phyloP scores from a whole-genome alignment of 495 filamentous ascomycete genomes.

The Daldinia loculata region DNA sequence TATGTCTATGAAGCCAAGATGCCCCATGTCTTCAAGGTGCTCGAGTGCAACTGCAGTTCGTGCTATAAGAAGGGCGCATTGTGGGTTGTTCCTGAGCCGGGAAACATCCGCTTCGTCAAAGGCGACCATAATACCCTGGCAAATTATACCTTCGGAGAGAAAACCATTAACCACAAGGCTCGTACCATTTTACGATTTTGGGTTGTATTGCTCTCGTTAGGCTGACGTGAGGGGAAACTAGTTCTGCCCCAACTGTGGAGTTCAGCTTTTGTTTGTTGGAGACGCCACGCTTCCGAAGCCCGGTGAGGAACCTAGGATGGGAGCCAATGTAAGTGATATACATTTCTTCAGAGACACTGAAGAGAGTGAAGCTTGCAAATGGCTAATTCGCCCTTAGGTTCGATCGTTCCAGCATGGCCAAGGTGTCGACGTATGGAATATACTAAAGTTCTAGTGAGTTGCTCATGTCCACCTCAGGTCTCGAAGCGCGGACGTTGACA shows the following conservation, averaged over 20 bases:
- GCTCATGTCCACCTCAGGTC: not conserved
- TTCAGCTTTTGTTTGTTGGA: slow-evolving; percentile 40
- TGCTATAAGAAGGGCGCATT: slow-evolving; percentile 57
- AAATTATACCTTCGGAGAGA: slow-evolving; percentile 50
- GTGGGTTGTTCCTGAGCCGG: slow-evolving; percentile 47
- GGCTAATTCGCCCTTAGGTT: slow-evolving; percentile 32
- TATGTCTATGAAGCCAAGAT: slow-evolving; percentile 57
- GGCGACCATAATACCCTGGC: slow-evolving; percentile 47
- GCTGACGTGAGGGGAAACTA: slow-evolving; percentile 34
- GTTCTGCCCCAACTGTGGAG: slow-evolving; percentile 57
- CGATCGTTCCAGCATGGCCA: slow-evolving; percentile 48
- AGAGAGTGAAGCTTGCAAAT: not conserved
- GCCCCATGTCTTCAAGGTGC: slow-evolving; percentile 52
- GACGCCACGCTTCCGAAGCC: slow-evolving; percentile 24
- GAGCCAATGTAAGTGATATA: slow-evolving; percentile 35
- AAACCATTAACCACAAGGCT: slow-evolving; percentile 49
- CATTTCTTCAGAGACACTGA: not conserved
- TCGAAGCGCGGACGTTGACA: not conserved
- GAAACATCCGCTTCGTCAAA: slow-evolving; percentile 52
- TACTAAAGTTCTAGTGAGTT: slow-evolving; percentile 46
- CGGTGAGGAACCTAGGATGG: slow-evolving; percentile 38
- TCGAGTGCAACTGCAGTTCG: slow-evolving; percentile 63
- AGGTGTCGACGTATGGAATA: slow-evolving; percentile 47
- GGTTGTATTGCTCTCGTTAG: not conserved
- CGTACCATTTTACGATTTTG: slow-evolving; percentile 1